Evolutionary conservation across 768 basidiomycete genomes (phyloP), one percentile per base, ranked within the genome.

Genomic region (Amanita molliuscula): DNA sequence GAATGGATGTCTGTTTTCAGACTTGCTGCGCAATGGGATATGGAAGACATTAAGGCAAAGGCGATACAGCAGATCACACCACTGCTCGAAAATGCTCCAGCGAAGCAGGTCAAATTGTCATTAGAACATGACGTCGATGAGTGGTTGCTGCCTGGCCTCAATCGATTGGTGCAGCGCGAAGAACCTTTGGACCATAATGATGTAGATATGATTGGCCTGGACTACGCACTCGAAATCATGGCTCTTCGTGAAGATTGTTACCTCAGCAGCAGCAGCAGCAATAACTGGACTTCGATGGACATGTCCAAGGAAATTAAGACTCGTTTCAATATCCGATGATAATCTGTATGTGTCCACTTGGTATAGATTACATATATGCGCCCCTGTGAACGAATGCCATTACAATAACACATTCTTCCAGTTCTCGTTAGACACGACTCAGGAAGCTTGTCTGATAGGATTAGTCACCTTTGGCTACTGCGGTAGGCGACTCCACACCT

Each of bases 1-100:
- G 56, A 60, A 46, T 70, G 73, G 69, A 47, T 57, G 8, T 57
- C 65, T 0, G 63, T 70, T 20, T 53, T 67, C 34, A 59, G 61
- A 44, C 46, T 71, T 18, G 57, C 69, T n/a, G 58, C 48, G 9
- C 62, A 62, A 60, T 74, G 69, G 67, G 60, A 65, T 4, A 66
- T 65, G 41, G 51, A 58, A 3, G n/a, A 42, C 10, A 28, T 67
- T 16, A 59, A 62, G 25, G 48, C 55, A 18, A 26, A 58, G n/a
- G 64, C 67, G 10, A 56, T 70, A 16, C 6, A 55, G 10, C 51
- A 58, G 3, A 50, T 73, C 9, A 55, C 56, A n/a, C 48, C 51
- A 11, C 41, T 44, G 10, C 33, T 56, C 1, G 38, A 51, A 13
- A 54, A 53, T 40, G 8, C 16, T 4, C 54, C 60, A 44, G 47